These are phyloP conservation scores for Malania oleifera DNA, from an alignment of 164 flowering plant species.

Conservation along the genomic window DNA sequence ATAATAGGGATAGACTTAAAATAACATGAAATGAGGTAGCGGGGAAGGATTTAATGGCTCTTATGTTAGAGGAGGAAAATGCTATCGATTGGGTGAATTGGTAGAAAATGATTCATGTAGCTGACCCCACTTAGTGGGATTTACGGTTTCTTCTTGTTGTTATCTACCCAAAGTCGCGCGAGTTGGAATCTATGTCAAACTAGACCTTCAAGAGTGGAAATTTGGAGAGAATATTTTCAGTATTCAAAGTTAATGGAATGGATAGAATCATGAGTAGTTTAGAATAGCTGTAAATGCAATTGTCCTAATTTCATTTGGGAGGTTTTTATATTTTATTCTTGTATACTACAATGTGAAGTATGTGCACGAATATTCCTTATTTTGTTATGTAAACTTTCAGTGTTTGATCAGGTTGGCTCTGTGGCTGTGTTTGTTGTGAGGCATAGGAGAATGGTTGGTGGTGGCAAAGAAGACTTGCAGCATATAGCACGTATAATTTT, in stretches of 20 bases:
- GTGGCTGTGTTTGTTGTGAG: conserved; percentile 62
- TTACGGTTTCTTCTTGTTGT: too few species aligned
- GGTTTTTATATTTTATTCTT: not conserved
- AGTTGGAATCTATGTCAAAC: too few species aligned
- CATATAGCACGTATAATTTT: conserved; percentile 55
- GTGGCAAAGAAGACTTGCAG: conserved; percentile 46
- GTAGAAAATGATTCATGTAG: too few species aligned
- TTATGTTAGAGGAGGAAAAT: too few species aligned
- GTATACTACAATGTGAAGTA: not conserved
- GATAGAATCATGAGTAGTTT: not conserved
- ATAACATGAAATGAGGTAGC: too few species aligned
- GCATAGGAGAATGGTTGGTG: conserved; percentile 52
- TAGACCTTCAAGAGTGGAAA: too few species aligned
- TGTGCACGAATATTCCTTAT: not conserved
- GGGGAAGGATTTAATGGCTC: too few species aligned
- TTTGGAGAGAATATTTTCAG: not conserved
- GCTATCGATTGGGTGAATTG: too few species aligned
- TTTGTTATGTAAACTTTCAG: not conserved
- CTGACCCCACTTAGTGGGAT: too few species aligned
- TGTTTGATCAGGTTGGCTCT: conserved; percentile 69
- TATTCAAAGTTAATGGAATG: not conserved
- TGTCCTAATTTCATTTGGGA: not conserved
- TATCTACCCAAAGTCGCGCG: too few species aligned
- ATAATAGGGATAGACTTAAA: too few species aligned
- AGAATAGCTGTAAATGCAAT: not conserved